phyloP scores from a whole-genome alignment of 2,329 filamentous ascomycete genomes.

The Cladobotryum protrusum region DNA sequence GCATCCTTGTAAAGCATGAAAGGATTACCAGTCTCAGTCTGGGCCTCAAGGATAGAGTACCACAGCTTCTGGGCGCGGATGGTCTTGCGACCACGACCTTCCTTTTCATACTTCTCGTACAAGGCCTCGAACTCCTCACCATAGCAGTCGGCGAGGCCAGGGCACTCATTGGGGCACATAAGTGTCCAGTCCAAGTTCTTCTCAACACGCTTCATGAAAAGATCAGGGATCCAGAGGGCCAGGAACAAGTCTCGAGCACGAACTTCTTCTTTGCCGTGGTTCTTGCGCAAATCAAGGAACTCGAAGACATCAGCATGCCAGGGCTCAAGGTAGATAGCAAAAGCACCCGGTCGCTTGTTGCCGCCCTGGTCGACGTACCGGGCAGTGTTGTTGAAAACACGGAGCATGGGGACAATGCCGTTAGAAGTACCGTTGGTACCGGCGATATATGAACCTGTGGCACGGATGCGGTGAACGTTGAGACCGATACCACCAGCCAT shows the following conservation, averaged over 20 bases:
- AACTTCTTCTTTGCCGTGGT: slow-evolving; percentile 97
- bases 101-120: slow-evolving; percentile 86
- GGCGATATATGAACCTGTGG: slow-evolving; percentile 95
- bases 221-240: slow-evolving; percentile 94
- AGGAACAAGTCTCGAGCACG: slow-evolving; percentile 97
- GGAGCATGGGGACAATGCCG: slow-evolving; percentile 93
- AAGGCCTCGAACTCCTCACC: slow-evolving; percentile 95
- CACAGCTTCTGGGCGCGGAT: slow-evolving; percentile 98
- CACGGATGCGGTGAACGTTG: slow-evolving; percentile 93
- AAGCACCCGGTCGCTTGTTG: slow-evolving; percentile 97
- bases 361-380: slow-evolving; percentile 98
- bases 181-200: slow-evolving; percentile 95
- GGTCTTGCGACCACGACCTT: slow-evolving; percentile 81
- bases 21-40: slow-evolving; percentile 97
- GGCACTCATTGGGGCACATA: slow-evolving; percentile 96
- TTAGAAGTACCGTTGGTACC: slow-evolving; percentile 98
- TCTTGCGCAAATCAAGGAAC: slow-evolving; percentile 97
- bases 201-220: slow-evolving; percentile 99
- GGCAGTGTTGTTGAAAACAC: slow-evolving; percentile 98
- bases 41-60: slow-evolving; percentile 96
- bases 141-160: slow-evolving; percentile 91
- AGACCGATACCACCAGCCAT: slow-evolving; percentile 97
- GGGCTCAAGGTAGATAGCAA: slow-evolving; percentile 97
- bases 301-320: slow-evolving; percentile 98
- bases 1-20: slow-evolving; percentile 99